Evolutionary conservation across 495 filamentous ascomycete species (phyloP).

Genomic region (Bacidia gigantensis): DNA sequence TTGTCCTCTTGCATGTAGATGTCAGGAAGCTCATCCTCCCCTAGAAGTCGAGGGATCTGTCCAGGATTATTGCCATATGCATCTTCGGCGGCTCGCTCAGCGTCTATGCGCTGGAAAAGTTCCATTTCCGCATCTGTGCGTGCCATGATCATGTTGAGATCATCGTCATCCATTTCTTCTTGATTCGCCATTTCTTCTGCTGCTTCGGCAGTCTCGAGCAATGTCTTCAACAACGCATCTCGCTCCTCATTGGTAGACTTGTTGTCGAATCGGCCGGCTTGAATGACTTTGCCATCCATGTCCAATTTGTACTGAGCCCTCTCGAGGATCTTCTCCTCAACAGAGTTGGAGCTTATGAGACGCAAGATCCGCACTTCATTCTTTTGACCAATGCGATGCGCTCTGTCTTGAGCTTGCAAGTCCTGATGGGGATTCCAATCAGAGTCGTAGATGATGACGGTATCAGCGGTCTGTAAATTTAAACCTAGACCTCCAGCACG

Average conservation of each 20-base stretch:
- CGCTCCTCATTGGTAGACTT: constrained; percentile 97
- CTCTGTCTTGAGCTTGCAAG: constrained; percentile 97
- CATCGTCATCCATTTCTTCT: constrained; percentile 94
- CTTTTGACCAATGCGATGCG: constrained; percentile 99
- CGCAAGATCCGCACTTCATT: constrained; percentile 95
- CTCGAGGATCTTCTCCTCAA: constrained; percentile 97
- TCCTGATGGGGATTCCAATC: constrained; percentile 99
- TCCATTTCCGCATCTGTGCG: constrained; percentile 58
- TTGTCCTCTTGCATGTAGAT: constrained; percentile 83
- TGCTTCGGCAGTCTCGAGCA: constrained; percentile 78
- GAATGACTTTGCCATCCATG: constrained; percentile 98
- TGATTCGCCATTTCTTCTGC: constrained; percentile 71
- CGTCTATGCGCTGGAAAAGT: constrained; percentile 65
- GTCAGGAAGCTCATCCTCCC: constrained; percentile 80
- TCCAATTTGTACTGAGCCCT: constrained; percentile 95
- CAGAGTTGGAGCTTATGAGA: constrained; percentile 89
- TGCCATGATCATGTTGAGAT: constrained; percentile 78
- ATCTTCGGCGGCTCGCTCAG: constrained; percentile 46
- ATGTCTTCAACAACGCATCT: constrained; percentile 82
- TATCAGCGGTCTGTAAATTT: constrained; percentile 94
- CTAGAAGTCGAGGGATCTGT: constrained; percentile 62
- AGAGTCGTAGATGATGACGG: constrained; percentile 97
- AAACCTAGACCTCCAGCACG: constrained; percentile 95
- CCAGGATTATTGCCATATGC: constrained; percentile 58
- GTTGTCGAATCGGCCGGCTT: constrained; percentile 98